Base-by-base conservation (phyloP, 805 yeast genomes). In the Ogataea nonfermentans region DNA sequence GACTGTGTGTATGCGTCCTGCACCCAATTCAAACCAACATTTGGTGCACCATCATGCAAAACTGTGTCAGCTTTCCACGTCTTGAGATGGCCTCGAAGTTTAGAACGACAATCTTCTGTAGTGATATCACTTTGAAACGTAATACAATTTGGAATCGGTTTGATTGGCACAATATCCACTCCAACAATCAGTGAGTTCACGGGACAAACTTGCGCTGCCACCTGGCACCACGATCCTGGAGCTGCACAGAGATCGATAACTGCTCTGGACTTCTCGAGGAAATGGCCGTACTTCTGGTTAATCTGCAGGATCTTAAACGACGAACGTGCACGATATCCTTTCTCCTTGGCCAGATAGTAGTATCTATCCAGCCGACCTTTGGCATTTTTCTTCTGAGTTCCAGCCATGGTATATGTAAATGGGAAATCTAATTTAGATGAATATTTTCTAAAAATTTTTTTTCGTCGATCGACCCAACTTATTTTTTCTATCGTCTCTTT, bases 201-300 rank as follows among this genome's bases (percentile, higher is more conserved):
- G 2, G 99, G 98, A 67, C 98, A 89, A 38, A 88, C 65, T 46
- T 89, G 85, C 1, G 95, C 80, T 1, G 99, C 99, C 30, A 93
- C 98, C 69, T 93, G 99, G 75, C 99, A 93, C 99, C 99, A 93
- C 3, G 97, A 88, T 41, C 99, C 99, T 29, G 98, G 98, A 9
- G 99, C 99, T 38, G 98, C 98, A 81, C 99, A 93, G 54, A 93
- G 73, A 75, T 93, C 99, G 37, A 93, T 86, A 30, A 93, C 96
- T 29, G 93, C 98, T 63, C 88, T 93, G 13, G 96, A 87, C 59
- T 87, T 85, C 54, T 90, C 96, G 37, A 90, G 68, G 62, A 93
- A 93, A 65, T 90, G 96, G 24, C 97, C 97, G 71, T 79, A 93
- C 62, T 93, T 93, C 61, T 93, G 96, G 67, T 93, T 93, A 46